Evolutionary conservation across 495 filamentous ascomycete species (phyloP).

Genomic region (Lasiosphaeriaceae sp.): DNA sequence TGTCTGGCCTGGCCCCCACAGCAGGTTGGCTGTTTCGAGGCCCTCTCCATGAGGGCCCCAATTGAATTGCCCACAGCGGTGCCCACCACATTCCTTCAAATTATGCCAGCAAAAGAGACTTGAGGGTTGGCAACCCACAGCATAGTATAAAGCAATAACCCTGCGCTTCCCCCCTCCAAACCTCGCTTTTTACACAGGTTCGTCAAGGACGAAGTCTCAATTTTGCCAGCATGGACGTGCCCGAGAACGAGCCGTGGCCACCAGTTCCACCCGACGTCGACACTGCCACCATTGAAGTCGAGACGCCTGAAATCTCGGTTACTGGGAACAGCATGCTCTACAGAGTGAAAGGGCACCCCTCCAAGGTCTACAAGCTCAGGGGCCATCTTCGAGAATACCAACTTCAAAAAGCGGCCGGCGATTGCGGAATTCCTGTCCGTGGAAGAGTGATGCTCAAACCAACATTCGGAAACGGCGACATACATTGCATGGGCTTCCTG

Average conservation of each 20-base stretch:
- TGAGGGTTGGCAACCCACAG: too few relatives aligned
- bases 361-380: neutral
- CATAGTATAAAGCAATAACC: too few relatives aligned
- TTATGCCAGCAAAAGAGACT: too few relatives aligned
- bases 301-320: neutral
- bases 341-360: neutral
- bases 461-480: neutral
- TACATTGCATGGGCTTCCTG: neutral
- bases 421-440: constrained; percentile 7
- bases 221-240: too few relatives aligned
- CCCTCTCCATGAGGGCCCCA: too few relatives aligned
- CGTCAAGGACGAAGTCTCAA: too few relatives aligned
- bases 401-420: constrained; percentile 4
- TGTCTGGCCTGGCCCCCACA: too few relatives aligned
- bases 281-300: neutral
- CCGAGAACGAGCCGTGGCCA: constrained; percentile 7
- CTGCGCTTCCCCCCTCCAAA: too few relatives aligned
- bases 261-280: constrained; percentile 5
- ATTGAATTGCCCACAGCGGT: too few relatives aligned
- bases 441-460: constrained; percentile 2
- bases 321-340: neutral
- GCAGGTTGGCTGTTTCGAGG: too few relatives aligned
- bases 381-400: constrained; percentile 4
- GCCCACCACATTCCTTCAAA: too few relatives aligned
- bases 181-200: too few relatives aligned